These are phyloP conservation scores for Breynia disticha DNA, from an alignment of 441 rosid genomes.

Conservation along the genomic window DNA sequence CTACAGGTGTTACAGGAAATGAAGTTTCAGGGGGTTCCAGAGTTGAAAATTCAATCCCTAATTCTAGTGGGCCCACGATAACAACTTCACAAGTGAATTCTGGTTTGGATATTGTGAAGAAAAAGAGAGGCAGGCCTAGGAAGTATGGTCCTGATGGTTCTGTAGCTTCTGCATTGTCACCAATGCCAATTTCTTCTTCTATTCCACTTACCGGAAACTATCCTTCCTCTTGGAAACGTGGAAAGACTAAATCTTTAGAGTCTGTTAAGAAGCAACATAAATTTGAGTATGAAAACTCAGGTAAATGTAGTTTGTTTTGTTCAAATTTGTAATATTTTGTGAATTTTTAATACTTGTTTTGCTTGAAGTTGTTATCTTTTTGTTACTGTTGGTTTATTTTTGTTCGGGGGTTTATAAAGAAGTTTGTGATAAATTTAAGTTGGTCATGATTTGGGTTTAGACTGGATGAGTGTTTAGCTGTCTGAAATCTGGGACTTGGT, in stretches of 20 bases:
- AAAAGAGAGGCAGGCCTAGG: slow-evolving; percentile 87
- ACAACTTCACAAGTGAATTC: not conserved
- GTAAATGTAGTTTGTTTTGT: slow-evolving; percentile 13
- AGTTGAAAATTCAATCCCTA: slow-evolving; percentile 33
- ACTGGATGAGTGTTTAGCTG: not conserved
- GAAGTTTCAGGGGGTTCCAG: slow-evolving; percentile 41
- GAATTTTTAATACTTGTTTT: not conserved
- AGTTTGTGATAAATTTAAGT: too few species aligned
- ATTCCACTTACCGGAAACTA: slow-evolving; percentile 51
- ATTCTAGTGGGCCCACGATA: not conserved
- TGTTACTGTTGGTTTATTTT: not conserved
- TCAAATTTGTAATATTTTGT: not conserved
- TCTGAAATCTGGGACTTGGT: not conserved
- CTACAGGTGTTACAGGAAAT: slow-evolving; percentile 38
- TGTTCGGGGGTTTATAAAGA: too few species aligned
- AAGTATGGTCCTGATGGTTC: slow-evolving; percentile 70
- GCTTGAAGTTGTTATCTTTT: not conserved
- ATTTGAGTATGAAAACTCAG: slow-evolving; percentile 41
- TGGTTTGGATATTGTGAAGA: slow-evolving; percentile 38
- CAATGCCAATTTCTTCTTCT: slow-evolving; percentile 62
- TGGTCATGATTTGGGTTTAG: not conserved
- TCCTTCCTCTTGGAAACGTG: slow-evolving; percentile 42
- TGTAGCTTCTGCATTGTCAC: slow-evolving; percentile 42
- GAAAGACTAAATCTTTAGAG: slow-evolving; percentile 45
- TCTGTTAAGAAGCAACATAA: slow-evolving; percentile 44